Percentiles rank a stretch among this genome's conserved stretches.
Evolutionary conservation across 371 early-diverging fungal species (phyloP).

Genomic region (Actinomortierella wolfii): DNA sequence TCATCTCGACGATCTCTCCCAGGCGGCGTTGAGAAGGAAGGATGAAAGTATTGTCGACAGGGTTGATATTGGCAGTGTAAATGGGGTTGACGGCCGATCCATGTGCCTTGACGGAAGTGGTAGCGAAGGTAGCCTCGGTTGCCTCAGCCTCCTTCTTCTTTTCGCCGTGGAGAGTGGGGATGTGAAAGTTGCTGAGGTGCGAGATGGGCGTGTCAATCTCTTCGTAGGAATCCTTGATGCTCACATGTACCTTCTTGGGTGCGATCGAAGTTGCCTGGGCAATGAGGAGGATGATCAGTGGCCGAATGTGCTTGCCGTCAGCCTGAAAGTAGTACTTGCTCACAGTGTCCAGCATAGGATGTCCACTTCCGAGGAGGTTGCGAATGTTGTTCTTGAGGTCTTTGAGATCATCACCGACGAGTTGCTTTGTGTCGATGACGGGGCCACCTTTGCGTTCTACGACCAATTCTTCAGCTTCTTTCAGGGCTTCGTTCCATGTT

Average conservation of each 20-base stretch:
- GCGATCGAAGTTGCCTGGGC: conserved; percentile 84
- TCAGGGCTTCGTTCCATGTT: conserved; percentile 60
- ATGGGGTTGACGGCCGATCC: conserved; percentile 56
- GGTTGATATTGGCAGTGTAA: conserved; percentile 31
- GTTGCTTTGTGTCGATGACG: conserved; percentile 60
- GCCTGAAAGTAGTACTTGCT: conserved; percentile 88
- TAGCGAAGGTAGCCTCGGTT: background rate
- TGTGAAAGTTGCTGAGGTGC: conserved; percentile 29
- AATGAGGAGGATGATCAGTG: conserved; percentile 87
- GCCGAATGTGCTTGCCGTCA: conserved; percentile 92
- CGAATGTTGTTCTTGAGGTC: conserved; percentile 87
- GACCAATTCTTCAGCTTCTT: conserved; percentile 56
- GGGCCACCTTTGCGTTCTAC: conserved; percentile 48
- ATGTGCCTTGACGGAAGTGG: background rate
- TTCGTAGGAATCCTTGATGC: conserved; percentile 49
- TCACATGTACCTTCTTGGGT: conserved; percentile 49
- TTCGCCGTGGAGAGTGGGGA: conserved; percentile 20
- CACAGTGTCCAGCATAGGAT: conserved; percentile 88
- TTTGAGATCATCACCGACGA: conserved; percentile 79
- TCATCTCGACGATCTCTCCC: conserved; percentile 96
- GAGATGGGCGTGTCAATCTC: conserved; percentile 59
- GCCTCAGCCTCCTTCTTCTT: conserved; percentile 5
- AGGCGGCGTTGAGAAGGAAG: conserved; percentile 90
- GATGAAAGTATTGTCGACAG: conserved; percentile 52
- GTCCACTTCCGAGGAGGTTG: conserved; percentile 81